Evolutionary conservation across 2,329 filamentous ascomycete species (phyloP).

Genomic region (Colletotrichum nymphaeae): DNA sequence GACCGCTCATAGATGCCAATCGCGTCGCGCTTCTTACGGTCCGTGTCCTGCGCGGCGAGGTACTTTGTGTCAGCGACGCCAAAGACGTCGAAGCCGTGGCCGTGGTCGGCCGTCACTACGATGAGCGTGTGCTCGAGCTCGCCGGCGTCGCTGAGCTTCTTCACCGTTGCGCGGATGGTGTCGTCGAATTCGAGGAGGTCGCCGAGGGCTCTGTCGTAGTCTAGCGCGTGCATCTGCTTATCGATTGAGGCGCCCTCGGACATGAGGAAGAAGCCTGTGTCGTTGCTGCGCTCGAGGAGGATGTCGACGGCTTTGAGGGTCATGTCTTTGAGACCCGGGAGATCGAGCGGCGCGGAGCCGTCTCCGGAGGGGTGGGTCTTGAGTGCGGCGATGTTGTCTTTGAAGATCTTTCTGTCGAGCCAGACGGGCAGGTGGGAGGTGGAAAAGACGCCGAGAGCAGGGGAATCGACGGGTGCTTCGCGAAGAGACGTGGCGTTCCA

Average conservation of each 20-base stretch:
- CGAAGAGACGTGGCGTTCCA: conserved; percentile 79
- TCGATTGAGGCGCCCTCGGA: conserved; percentile 86
- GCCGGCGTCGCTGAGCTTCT: conserved; percentile 72
- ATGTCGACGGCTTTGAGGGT: conserved; percentile 87
- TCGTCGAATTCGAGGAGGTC: conserved; percentile 89
- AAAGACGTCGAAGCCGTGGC: conserved; percentile 89
- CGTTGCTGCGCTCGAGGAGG: conserved; percentile 71
- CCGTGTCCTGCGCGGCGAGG: conserved; percentile 70
- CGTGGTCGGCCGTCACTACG: conserved; percentile 87
- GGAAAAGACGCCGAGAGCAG: conserved; percentile 82
- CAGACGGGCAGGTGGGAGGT: conserved; percentile 82
- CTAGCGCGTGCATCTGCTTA: conserved; percentile 89
- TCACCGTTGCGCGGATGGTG: conserved; percentile 79
- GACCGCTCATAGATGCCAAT: conserved; percentile 80
- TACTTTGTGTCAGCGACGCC: conserved; percentile 86
- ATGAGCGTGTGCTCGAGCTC: conserved; percentile 81
- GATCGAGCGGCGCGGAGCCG: conserved; percentile 73
- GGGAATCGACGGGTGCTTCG: conserved; percentile 65
- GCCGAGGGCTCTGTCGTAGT: conserved; percentile 87
- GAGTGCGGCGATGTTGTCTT: conserved; percentile 72
- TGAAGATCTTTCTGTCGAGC: conserved; percentile 87
- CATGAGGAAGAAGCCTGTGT: conserved; percentile 88
- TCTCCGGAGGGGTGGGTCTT: conserved; percentile 77
- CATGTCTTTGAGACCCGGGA: conserved; percentile 90
- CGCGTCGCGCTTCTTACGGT: conserved; percentile 80